A percentile compares a stretch with the other conserved stretches of the same genome.
phyloP scores from a whole-genome alignment of 1,284 basidiomycete genomes.

The Naganishia albida region DNA sequence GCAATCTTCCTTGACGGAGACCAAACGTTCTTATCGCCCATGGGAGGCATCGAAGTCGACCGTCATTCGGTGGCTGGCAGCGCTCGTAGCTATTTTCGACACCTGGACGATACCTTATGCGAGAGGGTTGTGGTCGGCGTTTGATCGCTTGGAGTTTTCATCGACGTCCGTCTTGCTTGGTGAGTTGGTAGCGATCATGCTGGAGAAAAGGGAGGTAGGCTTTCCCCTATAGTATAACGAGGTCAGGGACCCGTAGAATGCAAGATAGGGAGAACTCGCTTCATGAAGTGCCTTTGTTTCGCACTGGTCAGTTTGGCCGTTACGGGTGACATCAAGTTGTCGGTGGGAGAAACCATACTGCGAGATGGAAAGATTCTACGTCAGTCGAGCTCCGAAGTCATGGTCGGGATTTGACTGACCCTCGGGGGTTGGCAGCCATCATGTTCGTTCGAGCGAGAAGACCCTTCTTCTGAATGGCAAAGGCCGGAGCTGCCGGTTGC shows the following conservation, averaged over 20 bases:
- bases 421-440: conserved; percentile 20
- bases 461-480: conserved; percentile 23
- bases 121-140: conserved; percentile 5
- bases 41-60: background rate
- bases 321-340: conserved; percentile 85
- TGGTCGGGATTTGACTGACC: background rate
- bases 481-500: conserved; percentile 5
- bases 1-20: no score
- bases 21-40: no score
- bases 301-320: conserved; percentile 83
- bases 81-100: background rate
- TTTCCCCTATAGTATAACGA: background rate
- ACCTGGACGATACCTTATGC: background rate
- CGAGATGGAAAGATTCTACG: no score
- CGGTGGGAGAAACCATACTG: conserved; percentile 79
- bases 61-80: background rate
- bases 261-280: conserved; percentile 61
- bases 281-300: conserved; percentile 86
- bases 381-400: background rate
- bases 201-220: conserved; percentile 11
- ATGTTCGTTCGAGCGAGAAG: conserved; percentile 20
- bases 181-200: conserved; percentile 21
- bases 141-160: conserved; percentile 12
- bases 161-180: conserved; percentile 15
- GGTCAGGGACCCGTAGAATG: background rate